Percentiles rank a stretch among this genome's conserved stretches.
phyloP scores from a whole-genome alignment of 345 rosid genomes.

The Kernera saxatilis region DNA sequence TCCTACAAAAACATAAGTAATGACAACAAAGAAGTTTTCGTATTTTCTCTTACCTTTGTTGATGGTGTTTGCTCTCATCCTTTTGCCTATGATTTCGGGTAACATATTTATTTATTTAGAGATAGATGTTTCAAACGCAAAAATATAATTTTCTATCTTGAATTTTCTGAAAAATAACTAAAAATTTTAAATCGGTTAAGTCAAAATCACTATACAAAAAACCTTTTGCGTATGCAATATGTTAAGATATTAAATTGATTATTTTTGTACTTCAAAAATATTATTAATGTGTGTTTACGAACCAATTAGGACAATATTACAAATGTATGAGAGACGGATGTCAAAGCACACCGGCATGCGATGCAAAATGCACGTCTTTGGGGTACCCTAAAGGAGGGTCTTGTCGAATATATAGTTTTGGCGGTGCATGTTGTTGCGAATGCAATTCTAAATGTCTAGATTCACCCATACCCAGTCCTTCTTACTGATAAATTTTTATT shows the following conservation, averaged over 20 bases:
- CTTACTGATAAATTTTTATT: neutral
- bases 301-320: slow-evolving; percentile 5
- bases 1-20: neutral
- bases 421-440: slow-evolving; percentile 12
- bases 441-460: neutral
- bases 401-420: neutral
- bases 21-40: neutral
- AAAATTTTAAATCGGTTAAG: too few species aligned
- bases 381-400: slow-evolving; percentile 13
- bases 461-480: neutral
- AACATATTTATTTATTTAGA: neutral
- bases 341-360: neutral
- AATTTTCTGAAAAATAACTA: too few species aligned
- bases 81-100: neutral
- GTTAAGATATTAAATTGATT: neutral
- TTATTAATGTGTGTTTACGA: neutral
- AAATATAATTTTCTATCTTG: too few species aligned
- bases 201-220: neutral
- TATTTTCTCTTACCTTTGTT: neutral
- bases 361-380: neutral
- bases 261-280: neutral
- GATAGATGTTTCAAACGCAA: neutral
- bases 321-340: neutral
- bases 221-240: neutral
- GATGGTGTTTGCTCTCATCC: neutral